Evolutionary conservation across 768 basidiomycete genomes (phyloP), one percentile per base, ranked within the genome.

Genomic region (Crepidotus variabilis): DNA sequence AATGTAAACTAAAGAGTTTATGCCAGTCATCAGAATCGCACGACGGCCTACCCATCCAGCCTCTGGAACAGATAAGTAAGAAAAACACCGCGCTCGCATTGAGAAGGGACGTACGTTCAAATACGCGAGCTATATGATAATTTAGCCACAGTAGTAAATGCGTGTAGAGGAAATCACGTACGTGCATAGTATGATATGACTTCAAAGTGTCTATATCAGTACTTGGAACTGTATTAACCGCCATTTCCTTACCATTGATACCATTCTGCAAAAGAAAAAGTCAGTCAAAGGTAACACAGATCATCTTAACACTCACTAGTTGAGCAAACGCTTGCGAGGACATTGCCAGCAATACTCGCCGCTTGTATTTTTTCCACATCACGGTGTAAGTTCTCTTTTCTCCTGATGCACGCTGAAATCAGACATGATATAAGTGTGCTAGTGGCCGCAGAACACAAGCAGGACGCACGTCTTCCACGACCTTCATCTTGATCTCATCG

Each of bases 301-400:
- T 24, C 50, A 51, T 22, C 33, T 50, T 52, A 7, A 55, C 46
- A 78, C 91, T 58, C 60, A 93, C 94, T 66, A 97, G 75, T 67
- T 97, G 95, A 45, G 95, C 95, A 71, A 97, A 96, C 43, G 92
- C 90, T 69, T 97, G 95, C 54, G 92, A 92, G 18, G 90, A 92
- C 92, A 95, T 95, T 14, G 95, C 95, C 47, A 98, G 82, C 60
- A 97, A 68, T 10, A 98, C 94, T 33, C 94, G 79, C 28, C 87
- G 85, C 65, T 88, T 88, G 68, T 98, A 97, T 63, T 83, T 81
- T 62, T 71, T 84, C 93, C 94, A 98, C 86, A 98, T 90, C 36
- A 78, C 78, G 28, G 66, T 64, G 71, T 98, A 98, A 1, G 85
- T 80, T 48, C 92, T 80, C 46, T 76, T 87, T 60, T 89, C 92